phyloP scores from a whole-genome alignment of 225 moss, liverwort and hornwort species.

The Bryoerythrophyllum caledonicum region DNA sequence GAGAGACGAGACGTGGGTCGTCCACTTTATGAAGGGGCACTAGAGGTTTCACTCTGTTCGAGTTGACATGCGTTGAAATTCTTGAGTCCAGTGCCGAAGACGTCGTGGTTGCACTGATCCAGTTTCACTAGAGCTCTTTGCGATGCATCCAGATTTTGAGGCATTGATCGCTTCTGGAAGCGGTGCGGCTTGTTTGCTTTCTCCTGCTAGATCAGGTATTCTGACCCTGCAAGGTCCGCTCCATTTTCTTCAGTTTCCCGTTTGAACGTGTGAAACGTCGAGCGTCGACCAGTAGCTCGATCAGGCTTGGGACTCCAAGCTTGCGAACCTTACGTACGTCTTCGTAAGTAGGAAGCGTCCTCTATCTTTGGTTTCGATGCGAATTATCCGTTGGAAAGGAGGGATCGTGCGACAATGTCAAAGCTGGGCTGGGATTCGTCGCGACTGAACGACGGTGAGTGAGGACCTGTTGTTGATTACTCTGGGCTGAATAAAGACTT shows the following conservation, averaged over 20 bases:
- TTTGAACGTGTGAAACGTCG: constrained; percentile 9
- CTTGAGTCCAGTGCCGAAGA: not conserved
- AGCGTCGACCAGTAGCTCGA: not conserved
- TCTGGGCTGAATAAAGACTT: not conserved
- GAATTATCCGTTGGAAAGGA: not conserved
- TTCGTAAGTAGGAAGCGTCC: not conserved
- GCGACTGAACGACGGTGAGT: not conserved
- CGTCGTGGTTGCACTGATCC: no score
- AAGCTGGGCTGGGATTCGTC: not conserved
- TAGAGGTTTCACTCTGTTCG: not conserved
- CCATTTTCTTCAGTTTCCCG: not conserved
- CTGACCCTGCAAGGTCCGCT: not conserved
- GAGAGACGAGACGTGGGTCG: not conserved
- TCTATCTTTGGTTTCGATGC: not conserved
- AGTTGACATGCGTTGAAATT: constrained; percentile 32
- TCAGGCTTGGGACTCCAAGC: not conserved
- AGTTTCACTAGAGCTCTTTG: constrained; percentile 5
- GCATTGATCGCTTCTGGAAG: constrained; percentile 4
- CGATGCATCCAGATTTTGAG: constrained; percentile 1
- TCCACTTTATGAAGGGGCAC: not conserved
- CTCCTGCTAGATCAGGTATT: not conserved
- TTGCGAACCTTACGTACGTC: not conserved
- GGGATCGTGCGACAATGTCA: not conserved
- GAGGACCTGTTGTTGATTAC: not conserved
- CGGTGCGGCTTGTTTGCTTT: not conserved